Base-by-base conservation (phyloP, 176 grass and related monocot species). In the Raddia guianensis region DNA sequence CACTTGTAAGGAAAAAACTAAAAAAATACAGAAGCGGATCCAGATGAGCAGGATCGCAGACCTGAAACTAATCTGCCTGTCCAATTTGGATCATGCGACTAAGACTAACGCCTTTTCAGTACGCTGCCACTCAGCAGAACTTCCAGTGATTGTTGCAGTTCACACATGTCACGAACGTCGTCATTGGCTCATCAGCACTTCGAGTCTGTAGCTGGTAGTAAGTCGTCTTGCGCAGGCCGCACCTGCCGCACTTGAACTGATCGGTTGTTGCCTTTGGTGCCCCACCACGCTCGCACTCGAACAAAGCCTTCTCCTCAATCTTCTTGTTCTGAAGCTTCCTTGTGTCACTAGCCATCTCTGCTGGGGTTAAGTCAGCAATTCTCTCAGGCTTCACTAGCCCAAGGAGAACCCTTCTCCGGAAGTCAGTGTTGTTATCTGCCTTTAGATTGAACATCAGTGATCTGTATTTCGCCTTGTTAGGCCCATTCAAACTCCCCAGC, bases 71-170 rank as follows among this genome's bases (percentile, higher is more conserved):
- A 59, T 15, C 78, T 46, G 53, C 37, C 78, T 59, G 63, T 15
- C 40, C 44, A 59, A 76, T 18, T 59, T 45, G 37, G 54, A 63
- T 46, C 57, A 76, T 20, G 7, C 3, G 9, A 61, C 53, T 76
- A 58, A n/a, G 37, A 57, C 32, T 44, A 19, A 33, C 49, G 56
- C 2, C 35, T n/a, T n/a, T 70, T 27, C 18, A 16, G 49, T 37
- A 58, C 35, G 53, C 1, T 48, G 5, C 34, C 51, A 62, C 32
- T 90, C 66, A 90, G 75, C 88, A 90, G 62, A 90, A 90, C 57
- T 90, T 90, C 88, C 88, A 86, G 73, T 83, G 88, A 50, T 86
- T 90, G 63, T 90, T 90, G 83, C 83, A 90, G 64, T 86, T 90
- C n/a, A 90, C 88, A 27, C 88, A 86, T 2, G 83, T 90, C 5